These are phyloP conservation scores for Capsicum baccatum DNA, from an alignment of 257 asterid species.

Conservation along the genomic window DNA sequence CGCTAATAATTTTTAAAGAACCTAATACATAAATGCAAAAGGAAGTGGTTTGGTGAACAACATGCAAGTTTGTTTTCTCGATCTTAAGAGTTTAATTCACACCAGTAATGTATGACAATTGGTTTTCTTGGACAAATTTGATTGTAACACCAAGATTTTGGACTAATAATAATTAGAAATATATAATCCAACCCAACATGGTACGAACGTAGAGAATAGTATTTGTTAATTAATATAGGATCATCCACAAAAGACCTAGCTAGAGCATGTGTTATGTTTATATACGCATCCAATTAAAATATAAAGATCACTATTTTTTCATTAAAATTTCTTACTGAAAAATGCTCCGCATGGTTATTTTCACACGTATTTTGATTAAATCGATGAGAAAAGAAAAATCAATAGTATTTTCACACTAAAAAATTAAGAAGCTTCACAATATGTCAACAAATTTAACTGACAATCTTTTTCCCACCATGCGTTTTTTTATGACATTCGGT, in stretches of 20 bases:
- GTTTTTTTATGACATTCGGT: too few species aligned
- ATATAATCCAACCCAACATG: slow-evolving; percentile 4
- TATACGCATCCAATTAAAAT: too few species aligned
- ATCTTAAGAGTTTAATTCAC: neutral
- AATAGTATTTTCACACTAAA: too few species aligned
- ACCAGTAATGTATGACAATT: neutral
- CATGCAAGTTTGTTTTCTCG: neutral
- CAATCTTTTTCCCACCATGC: too few species aligned
- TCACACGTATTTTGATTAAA: too few species aligned
- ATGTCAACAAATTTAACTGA: too few species aligned
- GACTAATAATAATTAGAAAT: neutral
- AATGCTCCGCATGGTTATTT: too few species aligned
- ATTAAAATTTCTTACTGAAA: too few species aligned
- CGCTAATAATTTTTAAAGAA: neutral
- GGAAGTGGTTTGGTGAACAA: slow-evolving; percentile 12
- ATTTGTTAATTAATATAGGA: neutral
- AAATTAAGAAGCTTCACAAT: too few species aligned
- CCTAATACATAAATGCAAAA: neutral
- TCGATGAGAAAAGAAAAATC: too few species aligned
- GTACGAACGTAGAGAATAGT: neutral
- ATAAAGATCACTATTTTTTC: too few species aligned
- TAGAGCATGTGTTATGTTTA: too few species aligned
- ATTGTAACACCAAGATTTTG: neutral
- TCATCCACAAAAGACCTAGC: neutral
- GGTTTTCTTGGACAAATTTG: neutral